These are phyloP conservation scores for Inga oerstediana DNA, from an alignment of 306 rosid genomes.

Conservation along the genomic window DNA sequence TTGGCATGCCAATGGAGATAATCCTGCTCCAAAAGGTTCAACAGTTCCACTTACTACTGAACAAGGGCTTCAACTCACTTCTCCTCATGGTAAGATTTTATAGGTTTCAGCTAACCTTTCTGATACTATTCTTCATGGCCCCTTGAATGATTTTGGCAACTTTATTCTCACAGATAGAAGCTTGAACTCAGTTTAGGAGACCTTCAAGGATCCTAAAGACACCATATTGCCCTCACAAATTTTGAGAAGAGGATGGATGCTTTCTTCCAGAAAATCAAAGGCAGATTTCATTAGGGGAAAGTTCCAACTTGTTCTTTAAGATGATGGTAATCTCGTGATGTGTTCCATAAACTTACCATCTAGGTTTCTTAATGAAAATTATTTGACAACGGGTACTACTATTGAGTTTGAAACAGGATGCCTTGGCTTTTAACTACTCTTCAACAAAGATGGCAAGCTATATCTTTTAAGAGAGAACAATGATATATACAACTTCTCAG, in stretches of 20 bases:
- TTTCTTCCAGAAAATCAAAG: constrained; percentile 35
- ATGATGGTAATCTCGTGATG: constrained; percentile 46
- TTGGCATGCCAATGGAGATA: too few relatives aligned
- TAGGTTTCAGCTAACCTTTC: too few relatives aligned
- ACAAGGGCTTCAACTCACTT: too few relatives aligned
- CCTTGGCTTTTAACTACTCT: constrained; percentile 39
- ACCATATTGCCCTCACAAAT: constrained; percentile 56
- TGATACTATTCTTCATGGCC: constrained; percentile 15
- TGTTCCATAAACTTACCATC: constrained; percentile 43
- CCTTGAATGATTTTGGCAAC: constrained; percentile 50
- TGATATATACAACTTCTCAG: neutral
- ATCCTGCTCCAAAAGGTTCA: too few relatives aligned
- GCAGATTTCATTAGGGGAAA: constrained; percentile 42
- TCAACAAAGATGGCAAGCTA: constrained; percentile 36
- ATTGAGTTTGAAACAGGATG: constrained; percentile 6
- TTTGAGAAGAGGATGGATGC: constrained; percentile 30
- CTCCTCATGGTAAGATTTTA: too few relatives aligned
- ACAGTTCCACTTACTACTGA: too few relatives aligned
- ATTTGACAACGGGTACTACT: constrained; percentile 26
- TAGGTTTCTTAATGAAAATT: constrained; percentile 22
- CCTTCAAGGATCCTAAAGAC: constrained; percentile 41
- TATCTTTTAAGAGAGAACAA: constrained; percentile 30
- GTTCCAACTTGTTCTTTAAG: constrained; percentile 40
- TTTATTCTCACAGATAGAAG: constrained; percentile 38
- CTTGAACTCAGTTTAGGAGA: constrained; percentile 44